phyloP scores from a whole-genome alignment of 2,329 filamentous ascomycete species.

The Westerdykella aurantiaca region DNA sequence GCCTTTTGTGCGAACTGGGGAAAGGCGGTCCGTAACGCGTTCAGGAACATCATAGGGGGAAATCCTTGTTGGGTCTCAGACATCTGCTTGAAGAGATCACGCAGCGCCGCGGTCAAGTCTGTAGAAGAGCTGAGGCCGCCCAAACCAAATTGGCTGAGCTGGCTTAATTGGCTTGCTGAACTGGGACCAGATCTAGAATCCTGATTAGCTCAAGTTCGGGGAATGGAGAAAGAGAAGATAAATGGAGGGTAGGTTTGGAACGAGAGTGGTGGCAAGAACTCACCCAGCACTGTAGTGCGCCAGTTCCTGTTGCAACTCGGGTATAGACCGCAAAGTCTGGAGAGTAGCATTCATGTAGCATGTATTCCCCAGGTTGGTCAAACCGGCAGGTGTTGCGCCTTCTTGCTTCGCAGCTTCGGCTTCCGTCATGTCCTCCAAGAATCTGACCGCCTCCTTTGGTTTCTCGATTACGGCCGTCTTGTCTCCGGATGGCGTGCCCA shows the following conservation, averaged over 20 bases:
- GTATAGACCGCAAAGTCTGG: slow-evolving; percentile 82
- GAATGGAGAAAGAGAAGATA: background rate
- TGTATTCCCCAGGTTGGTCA: slow-evolving; percentile 92
- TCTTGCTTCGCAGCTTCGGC: slow-evolving; percentile 78
- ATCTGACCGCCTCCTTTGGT: slow-evolving; percentile 77
- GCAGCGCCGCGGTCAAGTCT: slow-evolving; percentile 71
- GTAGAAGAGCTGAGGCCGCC: slow-evolving; percentile 54
- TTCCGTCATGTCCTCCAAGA: slow-evolving; percentile 96
- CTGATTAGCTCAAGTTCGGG: background rate
- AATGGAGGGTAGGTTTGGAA: background rate
- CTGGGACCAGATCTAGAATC: slow-evolving; percentile 23
- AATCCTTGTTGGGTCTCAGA: slow-evolving; percentile 82
- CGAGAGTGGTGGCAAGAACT: slow-evolving; percentile 2
- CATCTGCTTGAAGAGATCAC: slow-evolving; percentile 85
- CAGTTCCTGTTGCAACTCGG: slow-evolving; percentile 81
- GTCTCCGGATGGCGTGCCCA: slow-evolving; percentile 76
- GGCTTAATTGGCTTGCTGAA: slow-evolving; percentile 29
- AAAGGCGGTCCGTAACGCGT: slow-evolving; percentile 69
- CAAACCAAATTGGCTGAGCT: slow-evolving; percentile 49
- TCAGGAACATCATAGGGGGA: slow-evolving; percentile 74
- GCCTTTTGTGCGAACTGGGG: slow-evolving; percentile 91
- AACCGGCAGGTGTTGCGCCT: slow-evolving; percentile 78
- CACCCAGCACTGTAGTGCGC: slow-evolving; percentile 52
- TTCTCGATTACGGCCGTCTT: slow-evolving; percentile 56
- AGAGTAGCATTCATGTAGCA: slow-evolving; percentile 97